Evolutionary conservation across 176 grass and related monocot species (phyloP), one percentile per base, ranked within the genome.

Genomic region (Olyra latifolia): DNA sequence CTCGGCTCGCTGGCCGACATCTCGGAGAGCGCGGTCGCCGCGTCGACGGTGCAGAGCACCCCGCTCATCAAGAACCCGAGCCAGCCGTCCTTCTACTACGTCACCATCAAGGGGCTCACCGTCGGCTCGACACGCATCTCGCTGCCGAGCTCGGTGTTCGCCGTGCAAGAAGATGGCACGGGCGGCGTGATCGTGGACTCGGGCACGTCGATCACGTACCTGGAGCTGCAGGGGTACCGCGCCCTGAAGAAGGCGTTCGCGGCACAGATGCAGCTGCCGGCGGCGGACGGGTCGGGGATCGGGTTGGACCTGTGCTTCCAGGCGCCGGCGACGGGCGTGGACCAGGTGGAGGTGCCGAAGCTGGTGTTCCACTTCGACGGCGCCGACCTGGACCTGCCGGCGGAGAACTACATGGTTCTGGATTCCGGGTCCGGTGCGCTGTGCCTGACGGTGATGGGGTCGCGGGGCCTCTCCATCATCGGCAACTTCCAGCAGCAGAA

Each of bases 401-500:
- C 77, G 25, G 86, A 85, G 79, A 97, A 94, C 89, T 97, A 94
- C 85, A 74, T 97, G 75, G 83, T 88, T 44, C 12, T 87, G 4
- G 91, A 94, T 69, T 59, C 79, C 54, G 84, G 27, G 2, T 62
- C 46, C 4, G 84, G 91, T 1, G 71, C 88, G 39, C 74, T 94
- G 13, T 97, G 94, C 80, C 71, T 97, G 13, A 88, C 89, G n/a
- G 86, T 94, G 30, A 76, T 77, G 81, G 70, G 72, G 27, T 87
- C 87, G 0, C 15, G 25, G 30, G 72, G 89, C 0, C 77, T 91
- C 15, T 94, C 91, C 38, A 94, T 94, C 71, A 69, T 97, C 41
- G 91, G 94, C 10, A 97, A 94, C 71, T 90, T 89, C 79, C 94
- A 94, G 87, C 94, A 97, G 85, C 87, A 97, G 78, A 94, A 97